A percentile compares a stretch with the other conserved stretches of the same genome.
phyloP scores from a whole-genome alignment of 805 yeast genomes.

The Suhomyces canberraensis region DNA sequence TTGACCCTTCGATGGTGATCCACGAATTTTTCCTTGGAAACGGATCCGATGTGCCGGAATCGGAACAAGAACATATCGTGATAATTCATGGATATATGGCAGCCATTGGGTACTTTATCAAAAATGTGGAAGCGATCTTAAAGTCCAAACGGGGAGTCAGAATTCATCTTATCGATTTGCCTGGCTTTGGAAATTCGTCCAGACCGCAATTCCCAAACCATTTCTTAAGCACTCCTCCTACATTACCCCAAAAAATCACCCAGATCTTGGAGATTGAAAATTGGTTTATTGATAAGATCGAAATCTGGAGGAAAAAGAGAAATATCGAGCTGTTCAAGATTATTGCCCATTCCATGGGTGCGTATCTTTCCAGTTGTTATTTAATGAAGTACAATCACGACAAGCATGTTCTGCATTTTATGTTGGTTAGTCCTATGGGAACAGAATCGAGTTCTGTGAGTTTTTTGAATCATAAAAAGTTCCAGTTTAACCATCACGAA shows the following conservation, averaged over 20 bases:
- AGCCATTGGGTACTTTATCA: slow-evolving; percentile 40
- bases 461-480: slow-evolving; percentile 27
- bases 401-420: slow-evolving; percentile 19
- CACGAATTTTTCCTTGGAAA: slow-evolving; percentile 37
- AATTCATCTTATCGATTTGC: slow-evolving; percentile 39
- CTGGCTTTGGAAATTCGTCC: slow-evolving; percentile 44
- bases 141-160: slow-evolving; percentile 29
- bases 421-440: slow-evolving; percentile 43
- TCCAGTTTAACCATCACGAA: slow-evolving; percentile 34
- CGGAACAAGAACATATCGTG: slow-evolving; percentile 23
- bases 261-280: slow-evolving; percentile 34
- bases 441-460: slow-evolving; percentile 37
- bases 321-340: slow-evolving; percentile 25
- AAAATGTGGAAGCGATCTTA: slow-evolving; percentile 33
- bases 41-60: slow-evolving; percentile 10
- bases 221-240: slow-evolving; percentile 20
- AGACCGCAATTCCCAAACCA: slow-evolving; percentile 35
- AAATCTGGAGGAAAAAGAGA: slow-evolving; percentile 31
- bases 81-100: slow-evolving; percentile 46
- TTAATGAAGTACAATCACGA: slow-evolving; percentile 34
- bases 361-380: slow-evolving; percentile 38
- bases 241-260: slow-evolving; percentile 21
- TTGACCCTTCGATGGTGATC: slow-evolving; percentile 27
- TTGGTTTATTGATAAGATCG: slow-evolving; percentile 42
- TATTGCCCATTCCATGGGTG: slow-evolving; percentile 44